Evolutionary conservation across 1,139 yeast species (phyloP).

Genomic region (Lodderomyces jiufengensis): DNA sequence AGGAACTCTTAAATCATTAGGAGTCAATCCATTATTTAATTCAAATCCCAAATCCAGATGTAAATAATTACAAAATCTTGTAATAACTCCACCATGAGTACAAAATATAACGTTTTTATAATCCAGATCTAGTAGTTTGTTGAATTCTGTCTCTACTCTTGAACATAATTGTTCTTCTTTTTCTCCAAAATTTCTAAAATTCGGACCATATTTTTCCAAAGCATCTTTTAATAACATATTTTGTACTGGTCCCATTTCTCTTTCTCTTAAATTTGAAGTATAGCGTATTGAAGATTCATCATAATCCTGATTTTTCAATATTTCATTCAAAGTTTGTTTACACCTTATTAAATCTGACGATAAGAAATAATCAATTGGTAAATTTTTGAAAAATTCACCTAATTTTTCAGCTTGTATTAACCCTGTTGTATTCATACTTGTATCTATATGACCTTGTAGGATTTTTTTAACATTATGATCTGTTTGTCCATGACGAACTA

Average conservation of each 20-base stretch:
- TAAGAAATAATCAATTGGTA: constrained; percentile 49
- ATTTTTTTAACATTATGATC: constrained; percentile 63
- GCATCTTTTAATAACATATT: constrained; percentile 75
- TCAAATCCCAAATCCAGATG: constrained; percentile 33
- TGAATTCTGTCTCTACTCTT: constrained; percentile 52
- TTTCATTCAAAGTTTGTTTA: constrained; percentile 45
- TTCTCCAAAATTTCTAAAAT: constrained; percentile 53
- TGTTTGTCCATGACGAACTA: constrained; percentile 81
- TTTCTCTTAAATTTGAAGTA: constrained; percentile 57
- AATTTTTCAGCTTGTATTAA: constrained; percentile 50
- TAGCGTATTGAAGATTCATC: constrained; percentile 19
- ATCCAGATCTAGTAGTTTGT: constrained; percentile 31
- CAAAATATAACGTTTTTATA: constrained; percentile 57
- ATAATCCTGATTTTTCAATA: constrained; percentile 17
- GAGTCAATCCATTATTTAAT: constrained; percentile 34
- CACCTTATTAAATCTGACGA: constrained; percentile 66
- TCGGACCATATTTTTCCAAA: constrained; percentile 35
- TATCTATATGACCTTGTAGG: constrained; percentile 71
- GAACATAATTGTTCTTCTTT: constrained; percentile 38
- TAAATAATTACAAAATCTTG: constrained; percentile 51
- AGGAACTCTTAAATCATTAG: constrained; percentile 53
- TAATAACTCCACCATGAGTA: constrained; percentile 86
- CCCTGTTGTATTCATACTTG: constrained; percentile 59
- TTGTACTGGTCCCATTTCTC: constrained; percentile 73
- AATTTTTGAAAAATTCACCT: constrained; percentile 36